Evolutionary conservation across 768 basidiomycete genomes (phyloP).

Genomic region (Xerocomellus amylosporus): DNA sequence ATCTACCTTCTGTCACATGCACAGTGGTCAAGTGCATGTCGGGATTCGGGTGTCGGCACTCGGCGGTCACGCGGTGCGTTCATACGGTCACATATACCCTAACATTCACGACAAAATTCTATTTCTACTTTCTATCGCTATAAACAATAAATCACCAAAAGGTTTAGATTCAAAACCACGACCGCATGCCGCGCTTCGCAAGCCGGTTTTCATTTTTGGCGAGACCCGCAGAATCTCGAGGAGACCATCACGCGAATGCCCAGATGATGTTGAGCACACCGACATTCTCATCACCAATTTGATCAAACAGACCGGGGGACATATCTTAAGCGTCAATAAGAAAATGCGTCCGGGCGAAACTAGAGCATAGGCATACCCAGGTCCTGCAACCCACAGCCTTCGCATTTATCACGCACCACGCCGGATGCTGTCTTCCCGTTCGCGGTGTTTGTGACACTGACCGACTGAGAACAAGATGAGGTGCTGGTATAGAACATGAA

Average conservation of each 20-base stretch:
- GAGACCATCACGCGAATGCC: no score
- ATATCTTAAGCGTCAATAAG: slow-evolving; percentile 46
- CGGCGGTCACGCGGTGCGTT: slow-evolving; percentile 5
- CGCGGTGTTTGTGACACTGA: slow-evolving; percentile 53
- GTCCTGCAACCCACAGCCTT: slow-evolving; percentile 45
- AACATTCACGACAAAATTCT: no score
- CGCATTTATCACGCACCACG: slow-evolving; percentile 55
- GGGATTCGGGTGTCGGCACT: slow-evolving; percentile 9
- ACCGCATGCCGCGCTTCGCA: no score
- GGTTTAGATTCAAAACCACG: no score
- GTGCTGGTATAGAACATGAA: not conserved
- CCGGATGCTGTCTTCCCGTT: slow-evolving; percentile 51
- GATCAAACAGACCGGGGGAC: slow-evolving; percentile 58
- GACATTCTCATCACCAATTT: slow-evolving; percentile 44
- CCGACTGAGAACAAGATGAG: slow-evolving; percentile 39
- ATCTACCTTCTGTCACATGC: not conserved
- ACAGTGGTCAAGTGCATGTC: not conserved
- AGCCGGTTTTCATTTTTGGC: no score
- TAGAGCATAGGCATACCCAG: slow-evolving; percentile 47
- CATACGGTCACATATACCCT: no score
- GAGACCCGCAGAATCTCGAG: no score
- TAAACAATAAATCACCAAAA: no score
- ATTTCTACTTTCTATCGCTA: no score
- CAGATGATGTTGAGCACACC: no score
- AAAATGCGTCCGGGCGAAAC: not conserved